phyloP scores from a whole-genome alignment of 257 asterid genomes.

The Salvia rosmarinus region DNA sequence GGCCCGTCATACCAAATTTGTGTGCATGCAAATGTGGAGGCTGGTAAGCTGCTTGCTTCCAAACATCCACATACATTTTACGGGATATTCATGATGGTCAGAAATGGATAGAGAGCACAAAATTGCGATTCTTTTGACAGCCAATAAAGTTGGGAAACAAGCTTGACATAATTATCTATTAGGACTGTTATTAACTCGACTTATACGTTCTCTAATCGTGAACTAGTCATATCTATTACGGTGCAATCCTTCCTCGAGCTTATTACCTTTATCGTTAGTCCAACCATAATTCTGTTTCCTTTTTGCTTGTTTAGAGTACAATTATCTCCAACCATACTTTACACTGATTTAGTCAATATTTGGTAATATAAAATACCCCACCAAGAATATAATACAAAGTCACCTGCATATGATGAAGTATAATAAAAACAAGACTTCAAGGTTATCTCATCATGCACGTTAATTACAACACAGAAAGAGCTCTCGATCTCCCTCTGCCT shows the following conservation, averaged over 20 bases:
- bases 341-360: background rate
- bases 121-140: background rate
- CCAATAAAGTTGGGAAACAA: conserved; percentile 13
- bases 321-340: background rate
- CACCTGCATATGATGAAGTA: conserved; percentile 5
- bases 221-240: conserved; percentile 1
- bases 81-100: background rate
- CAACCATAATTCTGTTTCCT: background rate
- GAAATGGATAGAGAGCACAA: background rate
- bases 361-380: background rate
- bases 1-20: background rate
- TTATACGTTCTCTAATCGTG: background rate
- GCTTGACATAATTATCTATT: background rate
- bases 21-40: background rate
- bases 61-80: background rate
- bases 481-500: conserved; percentile 2
- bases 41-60: conserved; percentile 4
- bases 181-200: background rate
- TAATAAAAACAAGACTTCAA: background rate
- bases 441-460: conserved; percentile 5
- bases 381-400: background rate
- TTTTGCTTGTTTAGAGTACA: conserved; percentile 1
- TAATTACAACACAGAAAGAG: conserved; percentile 4
- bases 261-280: background rate
- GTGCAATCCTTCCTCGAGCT: background rate